Conservation (phyloP, 306 rosid genomes). For the Lithocarpus polystachyus region DNA sequence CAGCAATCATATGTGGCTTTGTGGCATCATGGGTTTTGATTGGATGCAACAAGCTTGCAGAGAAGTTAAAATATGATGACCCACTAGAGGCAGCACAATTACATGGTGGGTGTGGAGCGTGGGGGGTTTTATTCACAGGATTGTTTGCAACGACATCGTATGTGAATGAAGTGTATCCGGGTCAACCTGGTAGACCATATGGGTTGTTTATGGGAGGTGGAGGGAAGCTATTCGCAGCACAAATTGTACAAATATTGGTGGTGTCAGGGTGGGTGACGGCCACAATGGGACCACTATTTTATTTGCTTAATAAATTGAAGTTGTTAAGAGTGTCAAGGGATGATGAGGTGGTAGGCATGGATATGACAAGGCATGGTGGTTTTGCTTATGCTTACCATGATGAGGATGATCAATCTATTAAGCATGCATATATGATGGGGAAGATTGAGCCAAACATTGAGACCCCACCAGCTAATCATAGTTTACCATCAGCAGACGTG, state of each 20-base stretch:
- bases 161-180: conserved; percentile 48
- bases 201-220: conserved; percentile 76
- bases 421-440: no score
- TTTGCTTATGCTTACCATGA: conserved; percentile 59
- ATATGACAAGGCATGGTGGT: conserved; percentile 73
- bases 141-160: conserved; percentile 50
- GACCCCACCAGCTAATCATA: no score
- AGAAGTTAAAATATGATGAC: conserved; percentile 49
- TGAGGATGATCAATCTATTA: no score
- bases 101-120: conserved; percentile 84
- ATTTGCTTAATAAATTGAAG: conserved; percentile 43
- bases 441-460: no score
- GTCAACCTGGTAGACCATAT: conserved; percentile 32
- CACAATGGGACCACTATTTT: conserved; percentile 72
- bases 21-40: conserved; percentile 74
- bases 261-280: conserved; percentile 68
- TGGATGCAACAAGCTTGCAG: conserved; percentile 52
- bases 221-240: conserved; percentile 58
- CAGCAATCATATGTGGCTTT: conserved; percentile 66
- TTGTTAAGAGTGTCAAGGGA: conserved; percentile 53
- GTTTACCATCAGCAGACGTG: no score
- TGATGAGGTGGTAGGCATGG: conserved; percentile 75
- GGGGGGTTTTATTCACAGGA: conserved; percentile 76
- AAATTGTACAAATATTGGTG: conserved; percentile 47
- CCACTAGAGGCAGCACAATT: conserved; percentile 82